Conservation (phyloP, 805 yeast species). For the Candida awuae region DNA sequence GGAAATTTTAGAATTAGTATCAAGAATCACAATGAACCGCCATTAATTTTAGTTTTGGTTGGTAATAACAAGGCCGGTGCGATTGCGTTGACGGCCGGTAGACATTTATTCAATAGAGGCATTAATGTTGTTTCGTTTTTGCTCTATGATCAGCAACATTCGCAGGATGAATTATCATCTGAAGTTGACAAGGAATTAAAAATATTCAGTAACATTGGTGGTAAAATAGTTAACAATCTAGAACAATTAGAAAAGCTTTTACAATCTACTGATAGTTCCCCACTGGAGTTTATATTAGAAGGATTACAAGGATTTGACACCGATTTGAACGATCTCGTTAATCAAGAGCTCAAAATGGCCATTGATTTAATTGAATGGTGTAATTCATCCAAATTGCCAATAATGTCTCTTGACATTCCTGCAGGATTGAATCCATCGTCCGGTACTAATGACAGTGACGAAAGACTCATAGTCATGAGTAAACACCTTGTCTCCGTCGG, state of each 20-base stretch:
- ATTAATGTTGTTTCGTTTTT: slow-evolving; percentile 54
- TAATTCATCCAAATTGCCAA: slow-evolving; percentile 39
- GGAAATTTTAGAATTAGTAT: slow-evolving; percentile 58
- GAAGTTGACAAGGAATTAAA: slow-evolving; percentile 41
- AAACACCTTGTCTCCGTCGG: slow-evolving; percentile 64
- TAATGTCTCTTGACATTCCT: slow-evolving; percentile 70
- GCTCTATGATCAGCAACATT: slow-evolving; percentile 30
- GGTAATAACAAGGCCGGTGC: slow-evolving; percentile 75
- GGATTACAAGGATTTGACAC: slow-evolving; percentile 80
- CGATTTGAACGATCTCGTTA: slow-evolving; percentile 51
- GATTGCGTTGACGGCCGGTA: slow-evolving; percentile 68
- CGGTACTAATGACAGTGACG: slow-evolving; percentile 38
- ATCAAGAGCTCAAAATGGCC: slow-evolving; percentile 34
- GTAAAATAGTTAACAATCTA: slow-evolving; percentile 44
- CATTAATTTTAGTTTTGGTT: slow-evolving; percentile 59
- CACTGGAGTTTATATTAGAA: slow-evolving; percentile 73
- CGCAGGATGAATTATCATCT: slow-evolving; percentile 30
- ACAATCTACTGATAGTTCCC: slow-evolving; percentile 47
- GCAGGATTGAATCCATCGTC: slow-evolving; percentile 80
- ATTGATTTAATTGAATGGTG: slow-evolving; percentile 57
- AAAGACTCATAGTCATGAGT: slow-evolving; percentile 25
- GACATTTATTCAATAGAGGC: slow-evolving; percentile 70
- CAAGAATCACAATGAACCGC: slow-evolving; percentile 71
- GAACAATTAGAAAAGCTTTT: slow-evolving; percentile 31
- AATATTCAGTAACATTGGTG: slow-evolving; percentile 55